Conservation (phyloP, 2,329 filamentous ascomycete genomes). For the Diplodia corticola region DNA sequence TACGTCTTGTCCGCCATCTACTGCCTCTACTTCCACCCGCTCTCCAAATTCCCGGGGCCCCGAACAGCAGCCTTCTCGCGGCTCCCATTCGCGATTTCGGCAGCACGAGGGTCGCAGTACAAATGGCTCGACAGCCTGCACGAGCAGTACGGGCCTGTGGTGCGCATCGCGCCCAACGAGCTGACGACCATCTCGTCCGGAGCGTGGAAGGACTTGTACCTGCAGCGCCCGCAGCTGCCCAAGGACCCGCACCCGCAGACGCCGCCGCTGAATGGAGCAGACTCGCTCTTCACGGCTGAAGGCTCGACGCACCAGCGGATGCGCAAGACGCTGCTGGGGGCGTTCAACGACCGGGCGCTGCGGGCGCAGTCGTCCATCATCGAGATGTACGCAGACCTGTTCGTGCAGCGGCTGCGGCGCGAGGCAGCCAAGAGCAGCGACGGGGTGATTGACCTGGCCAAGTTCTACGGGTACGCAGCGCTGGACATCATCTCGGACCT, state of each 20-base stretch:
- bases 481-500: not conserved
- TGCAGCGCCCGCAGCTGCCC: conserved; percentile 23
- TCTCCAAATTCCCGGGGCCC: conserved; percentile 35
- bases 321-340: not conserved
- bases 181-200: conserved; percentile 45
- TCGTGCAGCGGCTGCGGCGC: not conserved
- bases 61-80: conserved; percentile 33
- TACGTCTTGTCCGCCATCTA: conserved; percentile 18
- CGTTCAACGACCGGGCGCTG: not conserved
- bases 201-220: conserved; percentile 47
- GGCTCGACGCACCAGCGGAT: not conserved
- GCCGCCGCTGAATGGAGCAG: not conserved
- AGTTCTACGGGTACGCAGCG: not conserved
- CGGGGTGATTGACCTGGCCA: not conserved
- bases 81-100: not conserved
- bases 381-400: not conserved
- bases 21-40: conserved; percentile 31
- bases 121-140: conserved; percentile 26
- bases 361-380: not conserved
- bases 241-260: not conserved
- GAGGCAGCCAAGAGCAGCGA: not conserved
- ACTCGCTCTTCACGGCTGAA: not conserved
- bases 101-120: not conserved
- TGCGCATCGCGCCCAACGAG: conserved; percentile 51
- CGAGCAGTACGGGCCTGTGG: conserved; percentile 43